Conservation (phyloP, 2,329 filamentous ascomycete species). For the Huntiella omanensis region DNA sequence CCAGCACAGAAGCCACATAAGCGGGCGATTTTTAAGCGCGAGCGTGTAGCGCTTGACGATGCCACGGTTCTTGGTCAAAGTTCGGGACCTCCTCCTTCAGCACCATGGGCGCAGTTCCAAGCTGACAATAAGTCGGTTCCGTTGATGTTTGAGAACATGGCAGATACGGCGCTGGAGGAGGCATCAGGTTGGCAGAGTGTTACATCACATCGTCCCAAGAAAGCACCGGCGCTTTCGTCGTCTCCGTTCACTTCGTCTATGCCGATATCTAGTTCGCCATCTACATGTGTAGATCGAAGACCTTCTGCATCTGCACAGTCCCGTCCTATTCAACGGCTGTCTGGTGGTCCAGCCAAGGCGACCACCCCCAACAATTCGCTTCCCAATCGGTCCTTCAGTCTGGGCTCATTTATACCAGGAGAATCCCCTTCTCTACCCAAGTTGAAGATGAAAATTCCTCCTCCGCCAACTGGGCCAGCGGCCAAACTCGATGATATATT, state of each 20-base stretch:
- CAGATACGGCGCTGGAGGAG: conserved; percentile 3
- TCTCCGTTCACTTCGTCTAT: not conserved
- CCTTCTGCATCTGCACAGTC: not conserved
- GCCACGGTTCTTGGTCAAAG: not conserved
- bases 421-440: conserved; percentile 33
- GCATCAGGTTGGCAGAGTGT: conserved; percentile 10
- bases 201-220: not conserved
- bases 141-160: conserved; percentile 9
- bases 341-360: not conserved
- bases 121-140: not conserved
- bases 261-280: not conserved
- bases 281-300: conserved; percentile 1
- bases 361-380: not conserved
- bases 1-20: not conserved
- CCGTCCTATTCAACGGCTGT: not conserved
- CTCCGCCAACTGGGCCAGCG: conserved; percentile 6
- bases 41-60: not conserved
- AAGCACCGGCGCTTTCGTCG: not conserved
- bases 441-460: conserved; percentile 30
- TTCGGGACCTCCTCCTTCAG: not conserved
- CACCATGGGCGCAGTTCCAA: conserved; percentile 7
- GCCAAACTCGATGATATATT: conserved; percentile 71
- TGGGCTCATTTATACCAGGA: conserved; percentile 6
- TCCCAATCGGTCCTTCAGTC: conserved; percentile 3
- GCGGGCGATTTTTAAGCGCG: not conserved